Conservation (phyloP, 345 rosid genomes). For the Citrus unshiu region DNA sequence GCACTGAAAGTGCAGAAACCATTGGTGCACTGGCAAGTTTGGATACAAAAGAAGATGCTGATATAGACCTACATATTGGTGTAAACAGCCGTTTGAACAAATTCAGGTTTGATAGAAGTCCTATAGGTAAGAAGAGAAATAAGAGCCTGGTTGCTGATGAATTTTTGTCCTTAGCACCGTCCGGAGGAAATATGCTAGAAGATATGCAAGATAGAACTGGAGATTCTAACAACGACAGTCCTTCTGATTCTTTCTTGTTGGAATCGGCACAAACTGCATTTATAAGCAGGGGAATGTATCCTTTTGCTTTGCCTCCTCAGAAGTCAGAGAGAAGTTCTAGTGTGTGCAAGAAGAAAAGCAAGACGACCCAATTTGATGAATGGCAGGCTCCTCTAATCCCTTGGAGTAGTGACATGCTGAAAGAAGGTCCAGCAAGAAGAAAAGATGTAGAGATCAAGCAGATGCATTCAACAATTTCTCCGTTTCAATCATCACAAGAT, state of each 20-base stretch:
- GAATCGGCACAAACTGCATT: conserved; percentile 22
- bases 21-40: conserved; percentile 25
- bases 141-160: conserved; percentile 37
- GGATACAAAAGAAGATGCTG: conserved; percentile 36
- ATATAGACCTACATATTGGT: conserved; percentile 27
- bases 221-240: conserved; percentile 16
- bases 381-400: conserved; percentile 29
- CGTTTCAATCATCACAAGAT: conserved; percentile 31
- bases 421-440: conserved; percentile 28
- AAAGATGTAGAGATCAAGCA: conserved; percentile 27
- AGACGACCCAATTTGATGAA: conserved; percentile 33
- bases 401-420: conserved; percentile 25
- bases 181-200: conserved; percentile 32
- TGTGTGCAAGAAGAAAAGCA: conserved; percentile 47
- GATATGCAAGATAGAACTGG: conserved; percentile 27
- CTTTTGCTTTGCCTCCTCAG: conserved; percentile 35
- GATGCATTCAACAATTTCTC: conserved; percentile 18
- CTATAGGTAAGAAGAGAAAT: conserved; percentile 49
- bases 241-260: conserved; percentile 22
- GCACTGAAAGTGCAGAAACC: conserved; percentile 25
- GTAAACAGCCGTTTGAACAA: conserved; percentile 33
- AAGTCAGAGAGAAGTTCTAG: conserved; percentile 38
- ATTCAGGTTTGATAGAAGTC: conserved; percentile 34
- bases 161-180: conserved; percentile 24
- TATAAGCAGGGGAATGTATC: conserved; percentile 31